Evolutionary conservation across 768 basidiomycete genomes (phyloP), one percentile per base, ranked within the genome.

Genomic region (Lyophyllum semitale): DNA sequence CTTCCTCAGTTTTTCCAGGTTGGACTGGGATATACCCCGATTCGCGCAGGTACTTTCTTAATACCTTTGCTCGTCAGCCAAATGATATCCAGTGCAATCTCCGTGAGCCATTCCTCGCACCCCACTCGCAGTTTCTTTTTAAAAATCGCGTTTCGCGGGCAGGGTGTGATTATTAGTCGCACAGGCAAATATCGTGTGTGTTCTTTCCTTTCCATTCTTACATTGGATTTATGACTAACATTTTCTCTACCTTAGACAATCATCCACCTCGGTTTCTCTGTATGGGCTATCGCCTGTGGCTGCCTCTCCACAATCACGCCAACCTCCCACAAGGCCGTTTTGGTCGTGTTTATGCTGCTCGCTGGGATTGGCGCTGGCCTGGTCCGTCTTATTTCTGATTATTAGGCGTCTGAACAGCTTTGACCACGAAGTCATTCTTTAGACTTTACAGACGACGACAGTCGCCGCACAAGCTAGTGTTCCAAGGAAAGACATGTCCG

Each of bases 1-100:
- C 77, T 91, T 0, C 89, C 91, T 1, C 84, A 88, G 59, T 90
- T 83, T 65, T 88, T 89, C 70, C 89, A 91, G 70, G 82, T 89
- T 8, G 86, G 82, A 3, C 69, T 85, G n/a, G 84, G 84, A 4
- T 84, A 81, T 57, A 79, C 82, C 8, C 84, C 90, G 0, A 82
- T 89, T 40, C 80, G 77, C 9, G 77, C 77, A 7, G 76, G 64
- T 32, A 62, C 89, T 2, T 84, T 90, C 61, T 75, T 91, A 0
- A 79, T 93, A 8, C 89, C 89, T 0, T 73, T 90, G 18, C 76
- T 91, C 11, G 73, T 88, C 17, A 81, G 81, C 35, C 87, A 89
- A 62, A 85, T 87, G 46, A 61, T 79, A 0, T 75, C 81, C 1
- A 86, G 80, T 58, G 84, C 81, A 75, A 65, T 77, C 18, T 67